Evolutionary conservation across 75 land plant genomes (phyloP), one percentile per base, ranked within the genome.

Genomic region (Chamaecyparis obtusa): DNA sequence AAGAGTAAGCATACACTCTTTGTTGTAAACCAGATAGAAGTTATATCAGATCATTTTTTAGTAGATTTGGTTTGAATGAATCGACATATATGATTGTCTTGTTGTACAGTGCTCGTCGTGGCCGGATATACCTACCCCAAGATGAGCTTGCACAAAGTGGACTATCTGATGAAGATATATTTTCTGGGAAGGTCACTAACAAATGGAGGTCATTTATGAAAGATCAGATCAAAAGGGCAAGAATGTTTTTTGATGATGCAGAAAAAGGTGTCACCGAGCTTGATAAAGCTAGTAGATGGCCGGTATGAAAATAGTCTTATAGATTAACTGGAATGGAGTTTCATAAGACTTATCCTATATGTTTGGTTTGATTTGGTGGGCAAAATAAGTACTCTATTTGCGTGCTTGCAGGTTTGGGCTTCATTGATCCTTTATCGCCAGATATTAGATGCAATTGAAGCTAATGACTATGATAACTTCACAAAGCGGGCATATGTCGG

Each of bases 201-300:
- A 82, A 69, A 60, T 93, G 93, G 93, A 91, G 93, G 84, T 89
- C 89, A 84, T 93, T 93, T 88, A 93, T 93, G 94, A 91, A 90
- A 86, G 90, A 88, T 83, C 94, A 93, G 83, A 93, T 93, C 2
- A 89, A 36, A 54, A 89, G 94, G 64, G 92, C 94, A 56, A 88
- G 92, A 71, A 88, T 81, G 84, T 93, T 90, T 36, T 93, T 93
- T 83, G 83, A 90, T 39, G 88, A 92, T 27, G 93, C 94, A 43
- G 93, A 92, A 80, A 89, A 89, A 46, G 93, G 94, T 69, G 90
- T 90, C 83, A 84, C 32, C 17, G 88, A 48, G 46, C 30, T 57
- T 0, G 95, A 90, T 71, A 87, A 95, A 49, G 94, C 95, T 86
- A 97, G 99, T 77, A 91, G 99, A 90, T 97, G 97, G 96, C 96